Evolutionary conservation across 75 land plant species (phyloP).

Genomic region (Selaginella moellendorffii): DNA sequence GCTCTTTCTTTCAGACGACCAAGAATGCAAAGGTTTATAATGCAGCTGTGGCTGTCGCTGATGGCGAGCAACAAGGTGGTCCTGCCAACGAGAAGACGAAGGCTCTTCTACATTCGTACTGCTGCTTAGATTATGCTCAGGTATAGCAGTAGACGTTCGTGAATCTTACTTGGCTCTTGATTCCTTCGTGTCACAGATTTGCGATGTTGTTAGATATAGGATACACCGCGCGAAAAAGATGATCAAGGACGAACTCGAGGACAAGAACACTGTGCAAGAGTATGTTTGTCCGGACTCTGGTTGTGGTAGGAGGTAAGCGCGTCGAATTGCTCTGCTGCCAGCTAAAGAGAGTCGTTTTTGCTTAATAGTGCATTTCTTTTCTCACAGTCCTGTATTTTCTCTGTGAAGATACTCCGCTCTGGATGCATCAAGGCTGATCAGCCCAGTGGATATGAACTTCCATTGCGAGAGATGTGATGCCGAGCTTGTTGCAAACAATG

Average conservation of each 20-base stretch:
- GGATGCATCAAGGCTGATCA: slow-evolving; percentile 61
- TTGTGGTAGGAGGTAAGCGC: slow-evolving; percentile 52
- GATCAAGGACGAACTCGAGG: slow-evolving; percentile 82
- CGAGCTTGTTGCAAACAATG: slow-evolving; percentile 81
- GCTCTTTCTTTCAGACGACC: slow-evolving; percentile 39
- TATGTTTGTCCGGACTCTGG: slow-evolving; percentile 59
- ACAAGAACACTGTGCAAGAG: slow-evolving; percentile 81
- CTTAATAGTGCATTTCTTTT: background rate
- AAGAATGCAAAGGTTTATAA: slow-evolving; percentile 75
- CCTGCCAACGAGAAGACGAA: slow-evolving; percentile 57
- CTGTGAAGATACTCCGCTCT: slow-evolving; percentile 63
- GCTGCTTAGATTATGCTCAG: slow-evolving; percentile 97
- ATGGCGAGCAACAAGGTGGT: slow-evolving; percentile 65
- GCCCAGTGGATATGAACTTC: slow-evolving; percentile 42
- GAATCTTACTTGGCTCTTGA: background rate
- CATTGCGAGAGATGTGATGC: slow-evolving; percentile 81
- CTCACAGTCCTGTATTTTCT: background rate
- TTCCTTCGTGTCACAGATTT: slow-evolving; percentile 34
- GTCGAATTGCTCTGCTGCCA: background rate
- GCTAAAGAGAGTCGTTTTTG: background rate
- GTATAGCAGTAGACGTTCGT: slow-evolving; percentile 14
- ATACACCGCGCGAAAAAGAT: slow-evolving; percentile 81
- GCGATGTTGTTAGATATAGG: slow-evolving; percentile 85
- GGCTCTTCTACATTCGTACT: slow-evolving; percentile 85
- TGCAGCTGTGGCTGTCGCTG: slow-evolving; percentile 77